Percentiles rank a stretch among this genome's conserved stretches.
Evolutionary conservation across 1,139 yeast genomes (phyloP).

Genomic region (Diutina ranongensis): DNA sequence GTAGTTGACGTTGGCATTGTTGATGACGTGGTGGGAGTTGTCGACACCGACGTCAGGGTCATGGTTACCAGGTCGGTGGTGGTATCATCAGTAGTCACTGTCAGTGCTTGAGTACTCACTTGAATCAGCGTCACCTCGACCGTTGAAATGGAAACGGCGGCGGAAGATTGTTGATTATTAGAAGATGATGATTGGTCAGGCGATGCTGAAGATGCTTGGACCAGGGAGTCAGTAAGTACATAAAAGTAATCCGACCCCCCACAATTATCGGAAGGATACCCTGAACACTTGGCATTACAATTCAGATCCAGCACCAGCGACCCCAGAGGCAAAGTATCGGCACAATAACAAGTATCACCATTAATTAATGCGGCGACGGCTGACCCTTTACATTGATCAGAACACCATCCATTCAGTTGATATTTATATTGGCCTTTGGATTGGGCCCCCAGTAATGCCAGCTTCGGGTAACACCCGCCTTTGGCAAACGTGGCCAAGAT

Average conservation of each 20-base stretch:
- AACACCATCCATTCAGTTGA: slow-evolving; percentile 45
- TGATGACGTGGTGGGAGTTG: slow-evolving; percentile 11
- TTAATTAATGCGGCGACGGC: slow-evolving; percentile 41
- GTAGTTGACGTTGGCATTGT: slow-evolving; percentile 12
- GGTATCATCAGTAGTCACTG: background rate
- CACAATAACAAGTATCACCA: slow-evolving; percentile 56
- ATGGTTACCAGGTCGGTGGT: slow-evolving; percentile 10
- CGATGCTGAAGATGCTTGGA: slow-evolving; percentile 10
- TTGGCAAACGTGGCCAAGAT: background rate
- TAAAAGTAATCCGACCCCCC: slow-evolving; percentile 48
- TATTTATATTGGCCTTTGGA: slow-evolving; percentile 23
- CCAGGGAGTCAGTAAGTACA: slow-evolving; percentile 32
- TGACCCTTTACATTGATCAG: slow-evolving; percentile 29
- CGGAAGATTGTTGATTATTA: background rate
- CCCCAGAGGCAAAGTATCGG: slow-evolving; percentile 28
- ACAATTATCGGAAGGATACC: slow-evolving; percentile 46
- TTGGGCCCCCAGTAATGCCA: background rate
- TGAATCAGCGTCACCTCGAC: background rate
- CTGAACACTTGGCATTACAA: slow-evolving; percentile 43
- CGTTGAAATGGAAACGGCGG: background rate
- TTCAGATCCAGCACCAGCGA: slow-evolving; percentile 21
- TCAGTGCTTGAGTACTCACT: background rate
- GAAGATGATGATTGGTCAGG: background rate
- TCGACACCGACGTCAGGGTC: slow-evolving; percentile 10
- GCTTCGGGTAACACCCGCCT: background rate